Evolutionary conservation across 1,139 yeast species (phyloP), one percentile per base, ranked within the genome.

Genomic region (Zygotorulaspora mrakii): DNA sequence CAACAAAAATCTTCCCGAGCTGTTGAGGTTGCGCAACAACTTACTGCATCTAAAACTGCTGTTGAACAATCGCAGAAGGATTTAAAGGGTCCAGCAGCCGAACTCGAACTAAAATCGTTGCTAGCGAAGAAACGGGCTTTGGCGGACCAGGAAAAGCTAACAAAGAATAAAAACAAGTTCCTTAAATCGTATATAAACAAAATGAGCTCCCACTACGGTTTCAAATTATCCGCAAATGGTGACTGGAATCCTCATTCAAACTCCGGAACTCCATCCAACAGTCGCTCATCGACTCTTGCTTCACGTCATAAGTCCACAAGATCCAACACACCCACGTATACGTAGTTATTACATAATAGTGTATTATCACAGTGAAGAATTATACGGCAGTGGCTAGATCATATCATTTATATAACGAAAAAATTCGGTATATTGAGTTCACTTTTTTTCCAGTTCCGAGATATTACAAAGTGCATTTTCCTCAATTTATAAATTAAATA

Each of bases 1-100:
- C 88, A 80, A 57, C 51, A 55, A 5, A 63, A 64, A 21, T 79
- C 86, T 0, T 63, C 77, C 0, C 63, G 61, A 13, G 87, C 87
- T 0, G 82, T 79, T 1, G 76, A 72, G 33, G 53, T 67, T 23
- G 70, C 82, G 0, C 54, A 59, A 0, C 49, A 50, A 13, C 50
- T 73, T 5, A 61, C 59, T n/a, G 40, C 50, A 1, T 43, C 69
- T 9, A 66, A 65, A 33, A 59, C 54, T 1, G 52, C 54, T 8
- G 62, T 66, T 30, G 57, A 50, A 0, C 48, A 52, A 21, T 51
- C 78, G 5, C 60, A 62, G 13, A 47, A 48, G 4, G 71, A 71
- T 45, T 50, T 72, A 3, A 29, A 31, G 3, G 51, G 46, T 6
- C 44, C 52, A 12, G 40, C 50, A 23, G 42, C 51, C 26, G 32